Evolutionary conservation across 2,329 filamentous ascomycete species (phyloP), one percentile per base, ranked within the genome.

Genomic region (Venturia aucupariae): DNA sequence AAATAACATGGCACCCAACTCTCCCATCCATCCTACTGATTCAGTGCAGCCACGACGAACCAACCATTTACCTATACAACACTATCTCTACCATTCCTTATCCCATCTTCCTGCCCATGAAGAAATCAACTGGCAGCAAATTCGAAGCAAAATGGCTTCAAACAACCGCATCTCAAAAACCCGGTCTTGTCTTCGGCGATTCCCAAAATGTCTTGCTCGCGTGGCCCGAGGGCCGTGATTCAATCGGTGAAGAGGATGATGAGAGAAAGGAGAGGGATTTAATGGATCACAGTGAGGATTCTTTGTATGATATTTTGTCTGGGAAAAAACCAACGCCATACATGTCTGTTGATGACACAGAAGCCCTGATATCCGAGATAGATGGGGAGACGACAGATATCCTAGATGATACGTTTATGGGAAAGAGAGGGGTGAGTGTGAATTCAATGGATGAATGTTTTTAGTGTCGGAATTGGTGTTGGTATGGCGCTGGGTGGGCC

Each of bases 291-390:
- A 77, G 75, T 62, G 78, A 81, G 35, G 79, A 81, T 67, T 80
- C 77, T 51, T 67, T 81, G 30, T 78, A 77, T 61, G 78, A 81
- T 30, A 77, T 81, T 6, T 69, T 81, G 15, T 79, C 78, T 1
- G 79, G 79, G 0, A 69, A 76, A n/a, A 80, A 64, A 44, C 51
- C 51, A 17, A 55, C 24, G 11, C 60, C 59, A n/a, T 39, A 27
- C 3, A 61, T 27, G 60, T 11, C 15, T 6, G n/a, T 62, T 22
- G 63, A 61, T 15, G 24, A 32, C 3, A 64, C 63, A 35, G 55
- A 61, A 19, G n/a, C 44, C 15, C 24, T 64, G 55, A 19, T 64
- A 4, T 30, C 13, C 17, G 54, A 64, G 13, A 10, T 57, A 19
- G 22, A 38, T 15, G 55, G 30, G 24, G 63, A 61, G 22, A 39